These are phyloP conservation scores for Neopestalotiopsis sp. DNA, from an alignment of 2,329 filamentous ascomycete species.

Conservation along the genomic window DNA sequence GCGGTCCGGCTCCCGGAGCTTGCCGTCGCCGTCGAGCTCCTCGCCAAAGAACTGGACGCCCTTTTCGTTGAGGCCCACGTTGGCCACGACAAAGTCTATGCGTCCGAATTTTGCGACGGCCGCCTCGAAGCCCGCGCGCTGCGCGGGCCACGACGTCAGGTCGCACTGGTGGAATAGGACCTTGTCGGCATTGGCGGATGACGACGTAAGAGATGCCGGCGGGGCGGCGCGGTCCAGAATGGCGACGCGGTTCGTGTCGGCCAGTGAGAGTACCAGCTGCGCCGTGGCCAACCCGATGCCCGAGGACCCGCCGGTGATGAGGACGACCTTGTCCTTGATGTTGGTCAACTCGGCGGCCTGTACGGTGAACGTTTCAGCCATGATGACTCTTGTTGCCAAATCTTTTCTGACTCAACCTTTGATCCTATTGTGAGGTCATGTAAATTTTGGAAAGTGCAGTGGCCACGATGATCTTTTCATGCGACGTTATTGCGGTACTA, in stretches of 20 bases:
- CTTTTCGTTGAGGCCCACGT: conserved; percentile 58
- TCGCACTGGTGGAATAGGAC: conserved; percentile 42
- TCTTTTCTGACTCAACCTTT: not conserved
- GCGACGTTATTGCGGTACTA: too few species aligned
- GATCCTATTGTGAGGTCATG: too few species aligned
- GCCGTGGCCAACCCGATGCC: conserved; percentile 66
- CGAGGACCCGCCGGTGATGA: conserved; percentile 64
- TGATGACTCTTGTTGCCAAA: not conserved
- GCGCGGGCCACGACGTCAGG: conserved; percentile 55
- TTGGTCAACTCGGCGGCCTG: conserved; percentile 46
- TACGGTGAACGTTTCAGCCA: conserved; percentile 42
- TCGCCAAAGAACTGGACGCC: conserved; percentile 49
- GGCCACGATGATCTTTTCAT: too few species aligned
- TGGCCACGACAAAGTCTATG: conserved; percentile 75
- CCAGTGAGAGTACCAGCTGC: conserved; percentile 51
- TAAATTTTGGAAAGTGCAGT: too few species aligned
- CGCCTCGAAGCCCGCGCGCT: conserved; percentile 56
- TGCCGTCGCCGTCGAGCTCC: conserved; percentile 53
- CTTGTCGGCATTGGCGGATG: conserved; percentile 40
- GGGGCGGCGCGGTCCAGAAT: conserved; percentile 50
- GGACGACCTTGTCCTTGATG: conserved; percentile 55
- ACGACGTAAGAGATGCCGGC: conserved; percentile 35
- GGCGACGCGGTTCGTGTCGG: conserved; percentile 42
- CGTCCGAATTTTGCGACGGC: conserved; percentile 69
- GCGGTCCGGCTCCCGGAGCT: conserved; percentile 51